Evolutionary conservation across 129 eudicot species (phyloP), one percentile per base, ranked within the genome.

Genomic region (Tagetes erecta): DNA sequence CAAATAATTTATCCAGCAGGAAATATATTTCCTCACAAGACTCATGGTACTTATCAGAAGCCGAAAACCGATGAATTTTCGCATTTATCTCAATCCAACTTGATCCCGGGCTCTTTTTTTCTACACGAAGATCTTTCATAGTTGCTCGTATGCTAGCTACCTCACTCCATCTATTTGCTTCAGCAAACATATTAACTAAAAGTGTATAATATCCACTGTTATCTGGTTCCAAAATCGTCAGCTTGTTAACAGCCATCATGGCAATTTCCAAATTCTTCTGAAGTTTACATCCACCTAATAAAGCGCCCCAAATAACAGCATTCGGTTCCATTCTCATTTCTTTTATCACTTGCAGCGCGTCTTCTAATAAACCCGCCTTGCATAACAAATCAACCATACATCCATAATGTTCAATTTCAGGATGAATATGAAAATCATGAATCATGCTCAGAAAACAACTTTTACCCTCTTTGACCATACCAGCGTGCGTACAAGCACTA

Each of bases 341-440:
- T 57, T 74, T 64, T 72, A 92, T 89, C 72, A 89, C 50, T 52
- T 73, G 73, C 71, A 89, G 51, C 3, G 97, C 91, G 51, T 92
- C 97, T 58, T 87, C 83, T 0, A 89, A 79, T 40, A 85, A 47
- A 38, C 96, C 88, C 71, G 91, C 98, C 75, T 86, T 92, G 74
- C 91, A 87, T 27, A 92, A 82, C 3, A 89, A 83, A 78, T 92
- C 96, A 80, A 89, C 88, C 89, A 92, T 84, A 85, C 98, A 92
- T 12, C 98, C 95, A 10, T 84, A 92, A 60, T 92, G 98, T 76
- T 92, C 88, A 14, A 92, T 82, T 76, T 83, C 86, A 9, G 92
- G 95, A 74, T 46, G 35, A 47, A 92, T 86, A 13, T 12, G 64
- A 73, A 82, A 89, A 60, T 82, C 85, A n/a, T 51, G 66, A 40